Evolutionary conservation across 495 filamentous ascomycete genomes (phyloP).

Genomic region (Neurospora sp.): DNA sequence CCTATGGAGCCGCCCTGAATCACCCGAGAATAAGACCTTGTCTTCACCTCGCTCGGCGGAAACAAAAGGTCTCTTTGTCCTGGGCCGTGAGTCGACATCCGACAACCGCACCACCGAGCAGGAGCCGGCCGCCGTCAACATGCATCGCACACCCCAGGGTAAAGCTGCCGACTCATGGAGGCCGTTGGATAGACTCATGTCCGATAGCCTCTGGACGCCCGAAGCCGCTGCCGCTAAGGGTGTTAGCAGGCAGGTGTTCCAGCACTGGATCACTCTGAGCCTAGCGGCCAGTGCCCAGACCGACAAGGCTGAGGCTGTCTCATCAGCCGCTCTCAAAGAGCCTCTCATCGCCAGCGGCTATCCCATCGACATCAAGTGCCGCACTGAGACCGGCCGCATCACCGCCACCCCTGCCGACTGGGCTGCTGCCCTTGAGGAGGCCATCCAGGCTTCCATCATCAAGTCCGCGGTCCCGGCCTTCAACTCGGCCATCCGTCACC

Average conservation of each 20-base stretch:
- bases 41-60: constrained; percentile 15
- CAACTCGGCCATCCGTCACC: constrained; percentile 24
- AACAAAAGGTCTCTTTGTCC: background rate
- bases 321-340: background rate
- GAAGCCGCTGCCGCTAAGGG: background rate
- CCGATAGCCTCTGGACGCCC: constrained; percentile 23
- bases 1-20: constrained; percentile 14
- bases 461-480: constrained; percentile 4
- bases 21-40: background rate
- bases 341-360: constrained; percentile 13
- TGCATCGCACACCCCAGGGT: constrained; percentile 15
- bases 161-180: constrained; percentile 1
- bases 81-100: background rate
- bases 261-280: background rate
- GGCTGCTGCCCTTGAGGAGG: constrained; percentile 15
- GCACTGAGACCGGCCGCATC: constrained; percentile 7
- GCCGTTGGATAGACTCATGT: constrained; percentile 20
- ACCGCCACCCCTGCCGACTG: constrained; percentile 13
- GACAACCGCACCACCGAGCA: constrained; percentile 24
- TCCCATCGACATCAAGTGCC: constrained; percentile 1
- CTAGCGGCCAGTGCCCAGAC: background rate
- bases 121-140: constrained; percentile 25
- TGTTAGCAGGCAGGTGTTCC: constrained; percentile 3
- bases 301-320: constrained; percentile 1
- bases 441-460: constrained; percentile 14